phyloP scores from a whole-genome alignment of 2,329 filamentous ascomycete genomes.

The Botrytis galanthina region DNA sequence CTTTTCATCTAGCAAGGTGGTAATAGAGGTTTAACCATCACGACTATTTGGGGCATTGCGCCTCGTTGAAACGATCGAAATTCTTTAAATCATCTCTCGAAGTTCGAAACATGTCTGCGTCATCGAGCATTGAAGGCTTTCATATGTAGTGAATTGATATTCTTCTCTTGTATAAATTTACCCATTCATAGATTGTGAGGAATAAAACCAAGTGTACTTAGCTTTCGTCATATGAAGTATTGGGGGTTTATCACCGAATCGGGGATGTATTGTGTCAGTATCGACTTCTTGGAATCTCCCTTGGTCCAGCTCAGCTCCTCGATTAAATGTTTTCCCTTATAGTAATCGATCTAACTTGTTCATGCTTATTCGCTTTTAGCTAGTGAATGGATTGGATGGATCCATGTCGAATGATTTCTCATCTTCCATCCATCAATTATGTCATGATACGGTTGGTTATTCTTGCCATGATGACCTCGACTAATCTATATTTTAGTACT shows the following conservation, averaged over 20 bases:
- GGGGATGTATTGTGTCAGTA: neutral
- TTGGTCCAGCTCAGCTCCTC: neutral
- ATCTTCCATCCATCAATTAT: neutral
- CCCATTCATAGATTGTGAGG: neutral
- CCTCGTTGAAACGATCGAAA: neutral
- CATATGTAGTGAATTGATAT: neutral
- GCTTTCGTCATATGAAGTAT: neutral
- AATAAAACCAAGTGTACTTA: too few species aligned
- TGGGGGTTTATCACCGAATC: neutral
- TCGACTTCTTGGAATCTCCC: neutral
- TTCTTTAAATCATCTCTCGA: neutral
- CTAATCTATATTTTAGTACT: neutral
- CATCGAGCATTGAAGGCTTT: neutral
- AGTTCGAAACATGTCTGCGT: neutral
- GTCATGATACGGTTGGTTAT: neutral
- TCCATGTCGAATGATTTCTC: neutral
- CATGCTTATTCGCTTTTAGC: neutral
- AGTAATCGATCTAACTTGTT: neutral
- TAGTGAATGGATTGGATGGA: neutral
- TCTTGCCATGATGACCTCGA: neutral
- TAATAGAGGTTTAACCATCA: neutral
- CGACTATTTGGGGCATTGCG: neutral
- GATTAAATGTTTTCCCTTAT: fast-evolving
- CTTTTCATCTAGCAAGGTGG: too few species aligned
- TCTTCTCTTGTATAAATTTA: neutral